Conservation (phyloP, 2,329 filamentous ascomycete genomes). For the Apiospora pterosperma region DNA sequence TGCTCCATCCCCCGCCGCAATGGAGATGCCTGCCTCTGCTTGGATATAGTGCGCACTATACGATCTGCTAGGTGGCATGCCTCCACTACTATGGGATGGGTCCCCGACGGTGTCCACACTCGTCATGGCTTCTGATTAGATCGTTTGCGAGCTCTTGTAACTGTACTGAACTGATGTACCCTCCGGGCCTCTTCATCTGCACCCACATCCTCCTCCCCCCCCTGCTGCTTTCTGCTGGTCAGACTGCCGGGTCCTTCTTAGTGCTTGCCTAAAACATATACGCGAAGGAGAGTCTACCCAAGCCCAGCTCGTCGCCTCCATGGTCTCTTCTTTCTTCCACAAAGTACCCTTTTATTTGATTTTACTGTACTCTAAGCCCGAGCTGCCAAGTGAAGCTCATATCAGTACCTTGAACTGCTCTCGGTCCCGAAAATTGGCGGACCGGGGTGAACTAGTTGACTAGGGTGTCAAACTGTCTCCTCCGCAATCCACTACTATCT, state of each 20-base stretch:
- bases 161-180: not conserved
- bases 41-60: not conserved
- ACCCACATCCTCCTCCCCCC: not conserved
- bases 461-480: not conserved
- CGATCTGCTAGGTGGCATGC: not conserved
- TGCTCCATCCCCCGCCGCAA: not conserved
- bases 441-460: not conserved
- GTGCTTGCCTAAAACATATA: slow-evolving; percentile 4
- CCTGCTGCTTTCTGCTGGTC: slow-evolving; percentile 1
- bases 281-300: not conserved
- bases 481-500: slow-evolving; percentile 2
- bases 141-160: not conserved
- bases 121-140: slow-evolving; percentile 4
- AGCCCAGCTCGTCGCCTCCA: not conserved
- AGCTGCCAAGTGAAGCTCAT: not conserved
- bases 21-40: not conserved
- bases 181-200: not conserved
- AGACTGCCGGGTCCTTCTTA: slow-evolving; percentile 6
- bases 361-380: not conserved
- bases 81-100: not conserved
- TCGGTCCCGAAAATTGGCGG: slow-evolving; percentile 2
- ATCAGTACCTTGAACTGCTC: not conserved
- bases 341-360: not conserved
- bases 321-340: not conserved
- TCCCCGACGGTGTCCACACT: not conserved